Evolutionary conservation across 164 flowering plant genomes (phyloP).

Genomic region (Tinospora cordifolia): DNA sequence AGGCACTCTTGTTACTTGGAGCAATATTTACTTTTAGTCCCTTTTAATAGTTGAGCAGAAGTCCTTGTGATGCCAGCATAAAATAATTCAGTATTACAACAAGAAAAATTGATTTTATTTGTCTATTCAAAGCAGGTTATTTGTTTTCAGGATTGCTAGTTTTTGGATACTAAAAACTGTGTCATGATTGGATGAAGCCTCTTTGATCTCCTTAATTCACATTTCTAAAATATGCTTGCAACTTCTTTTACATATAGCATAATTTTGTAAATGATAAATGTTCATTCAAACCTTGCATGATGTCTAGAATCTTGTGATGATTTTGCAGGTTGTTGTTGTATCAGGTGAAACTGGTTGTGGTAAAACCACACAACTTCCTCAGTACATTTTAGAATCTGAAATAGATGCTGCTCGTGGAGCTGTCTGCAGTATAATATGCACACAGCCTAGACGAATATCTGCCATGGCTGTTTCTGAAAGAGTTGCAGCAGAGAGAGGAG

Average conservation of each 20-base stretch:
- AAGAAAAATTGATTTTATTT: too few species aligned
- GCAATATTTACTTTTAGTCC: background rate
- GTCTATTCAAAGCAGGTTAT: too few species aligned
- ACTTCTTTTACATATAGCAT: too few species aligned
- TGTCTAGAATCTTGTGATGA: constrained; percentile 7
- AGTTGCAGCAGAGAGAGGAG: constrained; percentile 93
- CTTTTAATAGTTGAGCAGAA: too few species aligned
- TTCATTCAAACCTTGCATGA: background rate
- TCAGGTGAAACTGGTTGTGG: constrained; percentile 99
- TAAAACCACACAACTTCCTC: constrained; percentile 97
- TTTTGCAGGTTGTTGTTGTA: constrained; percentile 66
- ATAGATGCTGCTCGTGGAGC: constrained; percentile 68
- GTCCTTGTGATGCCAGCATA: too few species aligned
- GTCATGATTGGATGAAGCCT: too few species aligned
- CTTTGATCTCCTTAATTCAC: too few species aligned
- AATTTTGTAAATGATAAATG: background rate
- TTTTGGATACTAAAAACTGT: too few species aligned
- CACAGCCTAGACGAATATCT: constrained; percentile 95
- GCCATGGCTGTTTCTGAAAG: constrained; percentile 97
- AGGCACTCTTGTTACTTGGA: background rate
- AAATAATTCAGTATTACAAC: too few species aligned
- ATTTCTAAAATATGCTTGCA: background rate
- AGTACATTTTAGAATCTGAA: constrained; percentile 87
- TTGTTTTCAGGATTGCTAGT: too few species aligned
- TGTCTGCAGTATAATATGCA: constrained; percentile 76